Conservation (phyloP, 371 early-diverging fungal genomes). For the Rhizopus delemar region DNA sequence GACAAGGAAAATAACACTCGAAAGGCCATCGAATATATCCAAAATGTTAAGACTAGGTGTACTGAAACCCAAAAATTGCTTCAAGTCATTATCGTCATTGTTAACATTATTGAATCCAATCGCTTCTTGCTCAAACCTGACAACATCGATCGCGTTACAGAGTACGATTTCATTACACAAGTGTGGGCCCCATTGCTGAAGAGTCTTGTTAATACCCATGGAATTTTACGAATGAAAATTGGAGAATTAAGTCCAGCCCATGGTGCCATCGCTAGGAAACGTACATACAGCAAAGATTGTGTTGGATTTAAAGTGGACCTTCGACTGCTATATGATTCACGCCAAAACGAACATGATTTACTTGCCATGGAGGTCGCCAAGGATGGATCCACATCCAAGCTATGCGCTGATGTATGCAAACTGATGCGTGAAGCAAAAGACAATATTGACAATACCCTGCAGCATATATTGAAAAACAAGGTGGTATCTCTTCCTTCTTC, state of each 20-base stretch:
- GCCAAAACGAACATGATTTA: slow-evolving; percentile 10
- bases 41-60: too few relatives aligned
- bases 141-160: slow-evolving; percentile 1
- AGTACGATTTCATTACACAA: slow-evolving; percentile 4
- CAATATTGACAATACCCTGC: not conserved
- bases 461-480: not conserved
- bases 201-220: not conserved
- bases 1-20: too few relatives aligned
- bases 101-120: not conserved
- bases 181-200: slow-evolving; percentile 1
- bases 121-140: not conserved
- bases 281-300: slow-evolving; percentile 2
- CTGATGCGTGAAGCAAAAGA: not conserved
- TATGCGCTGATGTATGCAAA: not conserved
- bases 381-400: not conserved
- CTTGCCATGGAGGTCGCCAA: slow-evolving; percentile 2
- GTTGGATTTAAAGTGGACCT: slow-evolving; percentile 10
- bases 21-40: too few relatives aligned
- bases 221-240: slow-evolving; percentile 1
- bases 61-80: not conserved
- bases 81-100: not conserved
- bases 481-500: too few relatives aligned
- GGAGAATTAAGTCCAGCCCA: slow-evolving; percentile 8
- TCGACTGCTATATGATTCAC: slow-evolving; percentile 4
- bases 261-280: slow-evolving; percentile 7